These are phyloP conservation scores for Coprinopsis cinerea DNA, from an alignment of 768 basidiomycete genomes.

Conservation along the genomic window DNA sequence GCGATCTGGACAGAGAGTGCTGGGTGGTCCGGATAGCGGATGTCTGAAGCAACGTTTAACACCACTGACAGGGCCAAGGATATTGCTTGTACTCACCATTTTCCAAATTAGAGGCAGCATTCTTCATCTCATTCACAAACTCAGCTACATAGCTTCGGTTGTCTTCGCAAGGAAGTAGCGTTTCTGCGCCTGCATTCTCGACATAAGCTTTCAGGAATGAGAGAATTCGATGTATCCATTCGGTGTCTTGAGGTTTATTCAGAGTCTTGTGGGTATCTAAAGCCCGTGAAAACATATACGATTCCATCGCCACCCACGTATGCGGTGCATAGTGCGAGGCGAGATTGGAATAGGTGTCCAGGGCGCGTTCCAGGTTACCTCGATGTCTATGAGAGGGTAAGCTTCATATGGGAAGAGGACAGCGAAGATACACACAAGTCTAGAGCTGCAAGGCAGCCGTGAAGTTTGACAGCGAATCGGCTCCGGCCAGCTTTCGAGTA, in stretches of 20 bases:
- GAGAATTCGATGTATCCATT: constrained; percentile 77
- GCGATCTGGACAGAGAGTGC: constrained; percentile 49
- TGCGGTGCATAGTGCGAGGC: constrained; percentile 83
- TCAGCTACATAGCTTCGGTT: constrained; percentile 43
- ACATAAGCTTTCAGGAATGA: constrained; percentile 70
- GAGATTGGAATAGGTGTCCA: constrained; percentile 70
- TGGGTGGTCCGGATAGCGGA: constrained; percentile 65
- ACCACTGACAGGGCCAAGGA: background rate
- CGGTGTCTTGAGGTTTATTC: constrained; percentile 55
- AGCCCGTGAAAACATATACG: constrained; percentile 70
- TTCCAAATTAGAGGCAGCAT: constrained; percentile 46
- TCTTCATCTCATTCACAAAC: constrained; percentile 44
- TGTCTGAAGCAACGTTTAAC: constrained; percentile 32
- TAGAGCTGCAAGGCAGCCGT: constrained; percentile 81
- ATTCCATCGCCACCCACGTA: constrained; percentile 75
- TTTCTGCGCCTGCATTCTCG: constrained; percentile 44
- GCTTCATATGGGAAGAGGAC: no score
- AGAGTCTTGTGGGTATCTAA: constrained; percentile 59
- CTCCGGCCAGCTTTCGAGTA: constrained; percentile 80
- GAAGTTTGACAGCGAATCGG: constrained; percentile 81
- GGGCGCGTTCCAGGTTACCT: constrained; percentile 52
- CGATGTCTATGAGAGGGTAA: no score
- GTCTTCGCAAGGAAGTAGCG: constrained; percentile 50
- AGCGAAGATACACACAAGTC: constrained; percentile 89
- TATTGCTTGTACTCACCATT: constrained; percentile 38